Evolutionary conservation across 2,329 filamentous ascomycete species (phyloP), one percentile per base, ranked within the genome.

Genomic region (Colletotrichum echinochloae): DNA sequence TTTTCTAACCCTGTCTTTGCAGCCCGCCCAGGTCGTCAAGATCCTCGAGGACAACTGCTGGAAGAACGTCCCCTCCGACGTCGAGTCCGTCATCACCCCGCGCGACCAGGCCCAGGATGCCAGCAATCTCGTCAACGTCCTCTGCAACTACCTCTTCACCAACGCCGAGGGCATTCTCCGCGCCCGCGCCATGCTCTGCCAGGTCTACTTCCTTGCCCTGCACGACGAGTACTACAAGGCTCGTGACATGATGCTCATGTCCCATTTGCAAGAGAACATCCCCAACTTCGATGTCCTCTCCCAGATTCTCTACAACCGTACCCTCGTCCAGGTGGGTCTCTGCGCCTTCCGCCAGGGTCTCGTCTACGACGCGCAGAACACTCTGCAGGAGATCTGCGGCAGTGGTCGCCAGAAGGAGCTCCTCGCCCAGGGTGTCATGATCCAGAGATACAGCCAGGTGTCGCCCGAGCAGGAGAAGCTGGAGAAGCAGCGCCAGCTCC

Each of bases 241-340:
- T 78, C 93, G 96, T 75, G 97, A 99, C 82, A 95, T 99, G 92
- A 97, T 98, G 92, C 90, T 99, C 82, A 99, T 99, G 94, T 99
- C 96, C 23, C 96, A 99, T 85, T 86, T 99, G 79, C 95, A 98
- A 80, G 96, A 99, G 86, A 97, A 93, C 65, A 99, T 99, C 81
- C 89, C 90, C 84, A 97, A 93, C 84, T 99, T 99, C 79, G 96
- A 99, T 78, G 93, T 99, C 76, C 94, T 92, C 85, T 97, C 94
- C 66, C 96, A 99, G 84, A 99, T 99, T 73, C 91, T 99, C 68
- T 99, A 97, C 91, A 99, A 99, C 89, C 91, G 96, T 75, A 98
- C 96, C 1, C 89, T 99, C 41, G 97, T 98, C 51, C 96, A 99
- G 83, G 95, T 99, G 71, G 97, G 96, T 76, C 93, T 99, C 68